Conservation (phyloP, 176 grass and related monocot genomes). For the Puya raimondii region DNA sequence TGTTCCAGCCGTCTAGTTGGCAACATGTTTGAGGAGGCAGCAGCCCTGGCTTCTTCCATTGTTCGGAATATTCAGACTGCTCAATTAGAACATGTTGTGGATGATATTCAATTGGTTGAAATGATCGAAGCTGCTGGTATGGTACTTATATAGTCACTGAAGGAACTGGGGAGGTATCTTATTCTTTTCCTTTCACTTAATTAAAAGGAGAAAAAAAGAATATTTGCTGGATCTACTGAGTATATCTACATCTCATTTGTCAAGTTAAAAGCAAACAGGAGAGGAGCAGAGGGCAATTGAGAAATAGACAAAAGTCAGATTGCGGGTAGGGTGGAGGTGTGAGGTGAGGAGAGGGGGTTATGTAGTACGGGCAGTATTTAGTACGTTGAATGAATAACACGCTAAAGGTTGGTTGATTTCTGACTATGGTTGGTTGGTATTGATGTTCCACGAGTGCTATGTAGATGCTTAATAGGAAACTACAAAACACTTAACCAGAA, state of each 20-base stretch:
- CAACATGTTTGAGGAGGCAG: not conserved
- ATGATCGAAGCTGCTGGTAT: not conserved
- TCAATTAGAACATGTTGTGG: not conserved
- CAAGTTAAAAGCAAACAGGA: not conserved
- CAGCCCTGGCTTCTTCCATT: not conserved
- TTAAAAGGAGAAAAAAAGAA: too few relatives aligned
- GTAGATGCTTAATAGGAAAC: too few relatives aligned
- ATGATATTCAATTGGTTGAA: not conserved
- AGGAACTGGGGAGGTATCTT: not conserved
- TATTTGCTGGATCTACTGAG: not conserved
- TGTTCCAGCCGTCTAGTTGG: not conserved
- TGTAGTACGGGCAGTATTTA: too few relatives aligned
- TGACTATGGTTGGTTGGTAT: too few relatives aligned
- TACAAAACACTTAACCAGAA: too few relatives aligned
- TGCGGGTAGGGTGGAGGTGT: too few relatives aligned
- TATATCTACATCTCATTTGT: not conserved
- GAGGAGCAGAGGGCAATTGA: too few relatives aligned
- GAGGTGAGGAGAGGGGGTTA: too few relatives aligned
- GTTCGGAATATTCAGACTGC: not conserved
- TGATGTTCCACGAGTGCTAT: too few relatives aligned
- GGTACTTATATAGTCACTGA: not conserved
- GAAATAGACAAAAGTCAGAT: too few relatives aligned
- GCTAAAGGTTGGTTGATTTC: too few relatives aligned
- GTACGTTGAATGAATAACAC: too few relatives aligned
- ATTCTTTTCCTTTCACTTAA: not conserved